Evolutionary conservation across 1,284 basidiomycete species (phyloP).

Genomic region (Taiwanofungus camphoratus): DNA sequence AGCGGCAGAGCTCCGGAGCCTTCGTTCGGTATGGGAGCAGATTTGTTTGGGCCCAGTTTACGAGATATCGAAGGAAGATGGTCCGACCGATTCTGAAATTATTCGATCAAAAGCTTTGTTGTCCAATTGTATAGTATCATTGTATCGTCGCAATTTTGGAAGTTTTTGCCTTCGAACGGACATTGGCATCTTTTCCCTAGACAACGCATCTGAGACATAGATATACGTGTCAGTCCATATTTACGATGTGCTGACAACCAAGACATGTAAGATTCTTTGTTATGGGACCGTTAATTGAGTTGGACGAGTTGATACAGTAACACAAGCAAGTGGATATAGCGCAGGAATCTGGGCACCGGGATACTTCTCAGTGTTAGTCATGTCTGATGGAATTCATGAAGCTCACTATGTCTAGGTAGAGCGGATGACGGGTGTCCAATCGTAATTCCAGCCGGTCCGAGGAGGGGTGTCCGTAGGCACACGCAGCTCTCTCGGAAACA

Average conservation of each 20-base stretch:
- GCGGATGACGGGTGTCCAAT: constrained; percentile 64
- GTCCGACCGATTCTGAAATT: constrained; percentile 9
- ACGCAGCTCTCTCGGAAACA: constrained; percentile 79
- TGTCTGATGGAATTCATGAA: too few species aligned
- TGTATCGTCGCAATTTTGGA: too few species aligned
- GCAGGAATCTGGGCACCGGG: too few species aligned
- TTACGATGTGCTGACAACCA: neutral
- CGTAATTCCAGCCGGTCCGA: constrained; percentile 71
- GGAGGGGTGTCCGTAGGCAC: constrained; percentile 77
- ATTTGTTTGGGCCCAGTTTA: constrained; percentile 8
- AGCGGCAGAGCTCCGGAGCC: constrained; percentile 25
- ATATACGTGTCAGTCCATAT: too few species aligned
- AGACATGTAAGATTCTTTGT: too few species aligned
- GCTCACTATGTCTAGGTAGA: constrained; percentile 13
- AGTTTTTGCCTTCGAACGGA: too few species aligned
- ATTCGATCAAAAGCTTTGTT: neutral
- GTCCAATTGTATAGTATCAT: neutral
- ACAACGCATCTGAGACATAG: too few species aligned
- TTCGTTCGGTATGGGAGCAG: constrained; percentile 13
- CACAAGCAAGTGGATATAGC: too few species aligned
- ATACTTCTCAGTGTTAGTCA: too few species aligned
- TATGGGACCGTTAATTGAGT: neutral
- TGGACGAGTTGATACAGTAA: too few species aligned
- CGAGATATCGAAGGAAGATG: constrained; percentile 13
- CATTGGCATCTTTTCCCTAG: too few species aligned